Percentiles rank a stretch among this genome's conserved stretches.
Conservation (phyloP, 2,329 filamentous ascomycete species). For the Aspergillus sp. region DNA sequence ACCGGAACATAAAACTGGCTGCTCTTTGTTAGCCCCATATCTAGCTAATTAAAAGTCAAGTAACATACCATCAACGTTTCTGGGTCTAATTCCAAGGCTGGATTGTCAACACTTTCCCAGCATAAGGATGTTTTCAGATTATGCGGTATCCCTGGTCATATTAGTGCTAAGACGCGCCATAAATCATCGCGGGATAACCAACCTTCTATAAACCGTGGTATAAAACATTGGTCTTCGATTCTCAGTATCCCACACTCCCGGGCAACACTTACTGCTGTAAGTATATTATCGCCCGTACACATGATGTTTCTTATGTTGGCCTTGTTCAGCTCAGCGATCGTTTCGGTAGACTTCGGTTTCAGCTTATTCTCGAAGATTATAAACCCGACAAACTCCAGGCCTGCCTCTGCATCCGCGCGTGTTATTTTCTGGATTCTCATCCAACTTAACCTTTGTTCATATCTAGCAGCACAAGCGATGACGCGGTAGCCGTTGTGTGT, state of each 20-base stretch:
- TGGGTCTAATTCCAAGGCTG: constrained; percentile 72
- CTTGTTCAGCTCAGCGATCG: constrained; percentile 76
- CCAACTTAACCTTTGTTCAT: constrained; percentile 85
- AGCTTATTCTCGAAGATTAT: constrained; percentile 99
- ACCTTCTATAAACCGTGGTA: constrained; percentile 81
- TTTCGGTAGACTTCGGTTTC: constrained; percentile 78
- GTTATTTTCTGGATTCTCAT: constrained; percentile 94
- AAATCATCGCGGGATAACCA: not conserved
- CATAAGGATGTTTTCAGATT: constrained; percentile 71
- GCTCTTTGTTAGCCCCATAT: constrained; percentile 14
- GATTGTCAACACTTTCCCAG: constrained; percentile 96
- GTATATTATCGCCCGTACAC: constrained; percentile 97
- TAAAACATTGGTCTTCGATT: constrained; percentile 81
- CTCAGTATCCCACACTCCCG: constrained; percentile 84
- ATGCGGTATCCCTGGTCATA: constrained; percentile 61
- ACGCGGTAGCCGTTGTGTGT: constrained; percentile 96
- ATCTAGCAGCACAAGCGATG: constrained; percentile 90
- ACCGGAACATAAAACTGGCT: constrained; percentile 70
- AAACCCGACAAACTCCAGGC: constrained; percentile 87
- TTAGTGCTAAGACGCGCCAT: not conserved
- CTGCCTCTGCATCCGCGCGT: constrained; percentile 77
- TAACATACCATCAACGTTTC: constrained; percentile 66
- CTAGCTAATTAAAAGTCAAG: not conserved
- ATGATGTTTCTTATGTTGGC: constrained; percentile 89
- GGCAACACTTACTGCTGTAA: constrained; percentile 94